A percentile compares a stretch with the other conserved stretches of the same genome.
Evolutionary conservation across 2,329 filamentous ascomycete genomes (phyloP).

Genomic region (Ophiostoma ulmi): DNA sequence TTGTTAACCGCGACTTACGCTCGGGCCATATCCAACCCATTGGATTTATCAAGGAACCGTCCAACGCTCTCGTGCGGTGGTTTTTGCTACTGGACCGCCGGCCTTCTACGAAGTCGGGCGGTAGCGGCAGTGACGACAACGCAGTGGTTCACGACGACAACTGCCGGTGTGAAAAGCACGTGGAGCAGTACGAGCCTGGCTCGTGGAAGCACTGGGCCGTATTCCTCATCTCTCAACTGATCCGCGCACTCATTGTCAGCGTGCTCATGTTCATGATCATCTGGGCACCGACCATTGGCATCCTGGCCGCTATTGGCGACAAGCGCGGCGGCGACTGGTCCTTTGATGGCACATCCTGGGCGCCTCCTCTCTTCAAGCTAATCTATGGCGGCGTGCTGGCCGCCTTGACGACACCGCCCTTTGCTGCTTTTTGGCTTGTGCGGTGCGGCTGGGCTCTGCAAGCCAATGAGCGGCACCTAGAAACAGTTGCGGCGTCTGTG

Average conservation of each 20-base stretch:
- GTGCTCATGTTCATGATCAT: slow-evolving; percentile 41
- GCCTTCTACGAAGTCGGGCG: not conserved
- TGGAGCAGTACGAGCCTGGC: slow-evolving; percentile 30
- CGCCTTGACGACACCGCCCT: slow-evolving; percentile 44
- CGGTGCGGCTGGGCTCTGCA: slow-evolving; percentile 43
- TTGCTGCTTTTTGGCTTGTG: slow-evolving; percentile 48
- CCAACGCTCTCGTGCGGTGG: slow-evolving; percentile 37
- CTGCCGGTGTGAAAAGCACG: slow-evolving; percentile 24
- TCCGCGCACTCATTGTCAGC: slow-evolving; percentile 37
- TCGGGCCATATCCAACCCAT: slow-evolving; percentile 44
- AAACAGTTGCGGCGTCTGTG: not conserved
- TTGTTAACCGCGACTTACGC: slow-evolving; percentile 46
- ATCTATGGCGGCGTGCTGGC: slow-evolving; percentile 45
- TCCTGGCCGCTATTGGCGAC: slow-evolving; percentile 39
- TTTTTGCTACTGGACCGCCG: slow-evolving; percentile 40
- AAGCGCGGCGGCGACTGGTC: slow-evolving; percentile 41
- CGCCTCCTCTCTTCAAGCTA: slow-evolving; percentile 47
- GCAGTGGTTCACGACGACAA: slow-evolving; percentile 21
- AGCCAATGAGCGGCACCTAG: slow-evolving; percentile 27
- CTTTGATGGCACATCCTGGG: slow-evolving; percentile 40
- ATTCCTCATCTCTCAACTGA: slow-evolving; percentile 37
- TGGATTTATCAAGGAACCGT: slow-evolving; percentile 40
- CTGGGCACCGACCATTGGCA: slow-evolving; percentile 42
- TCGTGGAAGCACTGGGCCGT: slow-evolving; percentile 33
- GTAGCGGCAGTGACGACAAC: not conserved